Evolutionary conservation across 2,329 filamentous ascomycete species (phyloP), one percentile per base, ranked within the genome.

Genomic region (Huntiella moniliformis): DNA sequence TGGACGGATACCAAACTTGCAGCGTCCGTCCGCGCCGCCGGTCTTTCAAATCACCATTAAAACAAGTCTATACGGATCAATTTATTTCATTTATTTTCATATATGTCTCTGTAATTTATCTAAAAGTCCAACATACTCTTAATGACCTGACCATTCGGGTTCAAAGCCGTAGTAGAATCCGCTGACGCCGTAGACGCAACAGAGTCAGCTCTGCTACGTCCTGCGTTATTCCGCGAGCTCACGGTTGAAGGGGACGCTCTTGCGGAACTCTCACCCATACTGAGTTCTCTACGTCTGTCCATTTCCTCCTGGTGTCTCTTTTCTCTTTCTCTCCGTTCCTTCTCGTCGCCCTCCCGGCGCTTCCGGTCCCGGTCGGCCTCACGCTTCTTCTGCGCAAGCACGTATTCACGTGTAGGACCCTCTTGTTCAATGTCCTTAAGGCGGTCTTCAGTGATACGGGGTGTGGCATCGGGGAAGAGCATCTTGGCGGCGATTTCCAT

Each of bases 81-180:
- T 36, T 36, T 16, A 15, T 13, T 36, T 16, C 15, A 11, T 36
- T 36, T 36, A 36, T 36, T 36, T n/a, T 36, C 34, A 11, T 36
- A 36, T 16, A 15, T 36, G 12, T 11, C 6, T 5, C 10, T n/a
- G 34, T 16, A 6, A 36, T n/a, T 36, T 42, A 55, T 37, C 37
- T 57, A 75, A 11, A 75, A 54, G 53, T 76, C 72, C 53, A 76
- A 52, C 72, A 76, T 76, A 54, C 72, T 75, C 53, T 60, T 63
- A 4, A 74, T 58, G 53, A 71, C 65, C 54, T 73, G 68, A n/a
- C 70, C 68, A 46, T 64, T 65, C 10, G 71, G 68, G 45, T 64
- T 65, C n/a, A 56, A 61, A 5, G 56, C 60, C 10, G 67, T 58
- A 4, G 69, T 73, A 11, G 47, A 49, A 35, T 49, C 43, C 3